A percentile compares a stretch with the other conserved stretches of the same genome.
Evolutionary conservation across 2,329 filamentous ascomycete genomes (phyloP).

Genomic region (Beauveria asiatica): DNA sequence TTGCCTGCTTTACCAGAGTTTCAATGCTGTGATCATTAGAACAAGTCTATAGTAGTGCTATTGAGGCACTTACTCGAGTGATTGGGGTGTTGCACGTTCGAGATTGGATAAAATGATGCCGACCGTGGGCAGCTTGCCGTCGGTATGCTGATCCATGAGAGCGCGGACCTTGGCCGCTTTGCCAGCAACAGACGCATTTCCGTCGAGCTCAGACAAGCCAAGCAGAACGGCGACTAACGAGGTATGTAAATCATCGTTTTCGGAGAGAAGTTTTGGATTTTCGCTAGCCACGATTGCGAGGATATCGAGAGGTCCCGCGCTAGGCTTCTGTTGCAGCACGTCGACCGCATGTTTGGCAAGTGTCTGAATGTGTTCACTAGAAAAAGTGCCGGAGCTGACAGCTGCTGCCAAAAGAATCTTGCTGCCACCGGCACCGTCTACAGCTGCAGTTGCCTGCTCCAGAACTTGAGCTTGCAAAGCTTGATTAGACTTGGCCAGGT

Average conservation of each 20-base stretch:
- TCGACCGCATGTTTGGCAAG: constrained; percentile 28
- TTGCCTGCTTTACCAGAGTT: constrained; percentile 43
- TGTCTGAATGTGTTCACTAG: constrained; percentile 23
- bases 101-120: constrained; percentile 48
- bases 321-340: constrained; percentile 24
- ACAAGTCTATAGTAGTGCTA: neutral
- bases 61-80: constrained; percentile 37
- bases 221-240: constrained; percentile 44
- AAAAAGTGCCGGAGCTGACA: constrained; percentile 33
- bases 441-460: constrained; percentile 29
- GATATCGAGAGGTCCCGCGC: constrained; percentile 39
- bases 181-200: constrained; percentile 26
- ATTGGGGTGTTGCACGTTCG: constrained; percentile 38
- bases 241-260: constrained; percentile 38
- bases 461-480: constrained; percentile 41
- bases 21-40: constrained; percentile 31
- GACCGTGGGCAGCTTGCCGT: constrained; percentile 36
- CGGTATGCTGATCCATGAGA: constrained; percentile 35
- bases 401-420: constrained; percentile 36
- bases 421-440: constrained; percentile 31
- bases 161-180: constrained; percentile 35
- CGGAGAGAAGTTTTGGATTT: constrained; percentile 34
- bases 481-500: constrained; percentile 29
- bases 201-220: constrained; percentile 42
- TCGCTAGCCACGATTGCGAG: constrained; percentile 30